Conservation (phyloP, 768 basidiomycete genomes). For the Boletus patriciae region DNA sequence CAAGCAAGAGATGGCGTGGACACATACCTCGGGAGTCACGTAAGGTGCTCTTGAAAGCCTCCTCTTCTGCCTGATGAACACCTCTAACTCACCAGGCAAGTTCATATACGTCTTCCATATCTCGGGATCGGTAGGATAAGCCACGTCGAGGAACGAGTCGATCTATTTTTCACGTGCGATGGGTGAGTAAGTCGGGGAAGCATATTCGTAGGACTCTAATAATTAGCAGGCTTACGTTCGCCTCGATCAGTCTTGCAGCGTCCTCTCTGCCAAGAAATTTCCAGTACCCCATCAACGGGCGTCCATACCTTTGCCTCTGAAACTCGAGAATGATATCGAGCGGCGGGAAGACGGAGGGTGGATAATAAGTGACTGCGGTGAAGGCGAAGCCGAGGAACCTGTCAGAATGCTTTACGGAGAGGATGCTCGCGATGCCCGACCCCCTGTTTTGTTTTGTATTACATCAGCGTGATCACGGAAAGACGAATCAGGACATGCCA, state of each 20-base stretch:
- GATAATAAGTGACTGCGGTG: slow-evolving; percentile 35
- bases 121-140: slow-evolving; percentile 36
- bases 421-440: slow-evolving; percentile 31
- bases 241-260: slow-evolving; percentile 34
- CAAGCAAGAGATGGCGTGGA: background rate
- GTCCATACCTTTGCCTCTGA: slow-evolving; percentile 31
- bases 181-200: background rate
- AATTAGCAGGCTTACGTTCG: slow-evolving; percentile 30
- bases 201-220: too few relatives aligned
- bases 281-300: slow-evolving; percentile 46
- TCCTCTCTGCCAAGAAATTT: slow-evolving; percentile 34
- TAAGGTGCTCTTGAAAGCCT: slow-evolving; percentile 30
- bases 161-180: slow-evolving; percentile 21
- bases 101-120: slow-evolving; percentile 38
- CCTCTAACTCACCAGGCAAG: slow-evolving; percentile 35
- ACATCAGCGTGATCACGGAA: background rate
- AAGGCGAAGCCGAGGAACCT: slow-evolving; percentile 44
- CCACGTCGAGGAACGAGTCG: slow-evolving; percentile 40
- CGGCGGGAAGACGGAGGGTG: slow-evolving; percentile 29
- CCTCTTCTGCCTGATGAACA: slow-evolving; percentile 26
- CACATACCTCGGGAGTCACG: slow-evolving; percentile 34
- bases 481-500: slow-evolving; percentile 27
- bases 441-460: slow-evolving; percentile 34
- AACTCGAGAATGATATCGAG: slow-evolving; percentile 27
- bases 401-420: slow-evolving; percentile 39